These are phyloP conservation scores for Ceratobasidium papillatum DNA, from an alignment of 1,284 basidiomycete genomes.

Conservation along the genomic window DNA sequence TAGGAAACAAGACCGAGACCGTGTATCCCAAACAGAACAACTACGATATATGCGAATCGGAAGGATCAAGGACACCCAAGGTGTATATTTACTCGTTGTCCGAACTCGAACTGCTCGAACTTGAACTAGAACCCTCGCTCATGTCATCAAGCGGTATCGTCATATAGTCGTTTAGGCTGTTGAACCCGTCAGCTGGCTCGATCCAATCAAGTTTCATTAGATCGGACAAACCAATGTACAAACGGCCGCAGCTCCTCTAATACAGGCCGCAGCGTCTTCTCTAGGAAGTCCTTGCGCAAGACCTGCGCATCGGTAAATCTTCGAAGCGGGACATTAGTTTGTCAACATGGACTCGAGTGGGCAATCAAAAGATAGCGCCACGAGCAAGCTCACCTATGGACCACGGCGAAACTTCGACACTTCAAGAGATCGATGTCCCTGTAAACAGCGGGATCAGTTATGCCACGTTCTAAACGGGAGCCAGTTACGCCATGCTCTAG, in stretches of 20 bases:
- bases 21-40: neutral
- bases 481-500: slow-evolving; percentile 1
- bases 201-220: slow-evolving; percentile 1
- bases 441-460: slow-evolving; percentile 19
- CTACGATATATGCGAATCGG: neutral
- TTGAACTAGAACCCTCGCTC: slow-evolving; percentile 45
- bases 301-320: slow-evolving; percentile 85
- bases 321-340: neutral
- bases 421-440: slow-evolving; percentile 89
- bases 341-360: neutral
- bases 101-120: slow-evolving; percentile 24
- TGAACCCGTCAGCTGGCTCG: slow-evolving; percentile 10
- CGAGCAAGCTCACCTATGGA: slow-evolving; percentile 62
- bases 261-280: slow-evolving; percentile 64
- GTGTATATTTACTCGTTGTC: neutral
- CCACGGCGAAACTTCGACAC: slow-evolving; percentile 79
- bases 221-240: slow-evolving; percentile 74
- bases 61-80: neutral
- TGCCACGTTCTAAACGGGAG: slow-evolving; percentile 18
- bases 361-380: neutral
- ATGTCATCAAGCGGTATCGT: slow-evolving; percentile 59
- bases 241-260: slow-evolving; percentile 73
- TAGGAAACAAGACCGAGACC: neutral
- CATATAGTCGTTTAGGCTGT: slow-evolving; percentile 74
- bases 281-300: slow-evolving; percentile 69